phyloP scores from a whole-genome alignment of 441 rosid species.

The Populus hybrid region DNA sequence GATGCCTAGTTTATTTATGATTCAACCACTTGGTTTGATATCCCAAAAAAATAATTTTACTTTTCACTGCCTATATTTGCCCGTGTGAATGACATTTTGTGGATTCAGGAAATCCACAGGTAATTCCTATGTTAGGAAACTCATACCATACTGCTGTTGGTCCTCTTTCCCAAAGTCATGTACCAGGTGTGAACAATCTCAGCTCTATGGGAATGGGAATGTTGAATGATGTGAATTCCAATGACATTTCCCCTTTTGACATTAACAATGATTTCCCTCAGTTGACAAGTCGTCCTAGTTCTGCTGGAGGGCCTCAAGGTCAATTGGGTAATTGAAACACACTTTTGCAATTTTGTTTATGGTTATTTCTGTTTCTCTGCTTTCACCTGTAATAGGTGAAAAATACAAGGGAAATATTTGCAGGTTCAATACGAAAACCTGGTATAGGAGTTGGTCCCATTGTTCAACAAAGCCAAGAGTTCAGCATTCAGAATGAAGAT shows the following conservation, averaged over 20 bases:
- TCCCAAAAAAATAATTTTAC: no score
- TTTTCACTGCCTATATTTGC: slow-evolving; percentile 3
- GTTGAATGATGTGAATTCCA: slow-evolving; percentile 79
- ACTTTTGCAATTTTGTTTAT: slow-evolving; percentile 9
- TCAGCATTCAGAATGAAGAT: slow-evolving; percentile 35
- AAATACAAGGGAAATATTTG: slow-evolving; percentile 19
- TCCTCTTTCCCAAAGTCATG: slow-evolving; percentile 80
- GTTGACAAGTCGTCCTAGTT: slow-evolving; percentile 89
- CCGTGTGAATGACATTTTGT: slow-evolving; percentile 21
- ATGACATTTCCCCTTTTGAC: slow-evolving; percentile 80
- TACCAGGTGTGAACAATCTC: slow-evolving; percentile 78
- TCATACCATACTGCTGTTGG: slow-evolving; percentile 78
- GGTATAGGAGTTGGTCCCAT: slow-evolving; percentile 81
- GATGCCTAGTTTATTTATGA: slow-evolving; percentile 1
- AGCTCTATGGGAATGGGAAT: slow-evolving; percentile 67
- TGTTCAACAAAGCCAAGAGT: slow-evolving; percentile 97
- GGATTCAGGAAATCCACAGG: slow-evolving; percentile 87
- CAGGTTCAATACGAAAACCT: slow-evolving; percentile 85
- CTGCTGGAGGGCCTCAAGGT: slow-evolving; percentile 95
- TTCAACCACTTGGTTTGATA: neutral
- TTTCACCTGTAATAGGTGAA: slow-evolving; percentile 13
- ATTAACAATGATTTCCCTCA: slow-evolving; percentile 92
- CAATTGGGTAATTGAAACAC: slow-evolving; percentile 60
- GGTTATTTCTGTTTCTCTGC: slow-evolving; percentile 8
- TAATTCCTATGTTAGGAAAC: slow-evolving; percentile 72